Base-by-base conservation (phyloP, 169 alveolate genomes). In the Plasmodium adleri region DNA sequence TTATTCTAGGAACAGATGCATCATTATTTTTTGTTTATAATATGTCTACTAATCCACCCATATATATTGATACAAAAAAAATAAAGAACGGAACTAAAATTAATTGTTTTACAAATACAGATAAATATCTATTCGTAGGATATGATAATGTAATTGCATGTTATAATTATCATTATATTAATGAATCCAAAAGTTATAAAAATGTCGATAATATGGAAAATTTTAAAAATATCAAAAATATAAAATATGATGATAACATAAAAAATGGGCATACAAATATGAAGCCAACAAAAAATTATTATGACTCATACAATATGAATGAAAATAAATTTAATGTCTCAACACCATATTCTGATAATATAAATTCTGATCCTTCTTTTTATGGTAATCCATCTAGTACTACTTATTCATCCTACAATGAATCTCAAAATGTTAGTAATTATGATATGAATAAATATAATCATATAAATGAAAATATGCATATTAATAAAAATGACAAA, bases 91-190 rank as follows among this genome's bases (percentile, higher is more conserved):
- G 90, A 1, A 62, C 17, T n/a, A 68, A 68, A 32, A 80, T 80
- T 54, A 63, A 15, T 47, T 80, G 90, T 49, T 80, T 80, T 50
- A 62, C 90, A 5, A 80, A 80, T 60, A 80, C 90, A n/a, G 90
- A 80, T 24, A 80, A 80, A 72, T 80, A 80, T 62, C 28, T 80
- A 67, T 80, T 80, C 15, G 22, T 80, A 8, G 90, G 90, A 0
- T 80, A 80, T 60, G 90, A 80, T 17, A 80, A 80, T 32, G 26
- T 80, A 20, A 80, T 80, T 68, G 90, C 90, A 3, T 80, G 90
- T 39, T 80, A 80, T 50, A 80, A 80, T 80, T 80, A 80, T 50
- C 90, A 54, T 26, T 80, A 80, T 17, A 45, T 8, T 47, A 80
- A 49, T 67, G 90, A 80, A 10, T 17, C 17, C 3, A 80, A 54